A percentile compares a stretch with the other conserved stretches of the same genome.
Conservation (phyloP, 768 basidiomycete species). For the Sporobolomyces pararoseus region DNA sequence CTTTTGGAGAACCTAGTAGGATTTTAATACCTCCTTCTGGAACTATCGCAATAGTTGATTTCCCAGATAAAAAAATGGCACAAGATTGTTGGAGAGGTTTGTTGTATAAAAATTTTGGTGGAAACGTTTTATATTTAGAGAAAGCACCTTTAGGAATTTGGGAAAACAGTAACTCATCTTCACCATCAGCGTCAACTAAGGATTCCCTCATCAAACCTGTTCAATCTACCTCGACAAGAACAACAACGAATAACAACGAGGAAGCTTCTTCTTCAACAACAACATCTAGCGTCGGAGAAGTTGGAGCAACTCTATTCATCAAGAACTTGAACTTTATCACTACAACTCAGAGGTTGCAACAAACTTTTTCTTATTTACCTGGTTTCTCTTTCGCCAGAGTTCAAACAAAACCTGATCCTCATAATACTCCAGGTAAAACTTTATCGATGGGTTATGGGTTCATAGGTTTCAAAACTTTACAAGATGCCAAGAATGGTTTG, state of each 20-base stretch:
- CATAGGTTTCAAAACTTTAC: conserved; percentile 74
- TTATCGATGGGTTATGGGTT: conserved; percentile 97
- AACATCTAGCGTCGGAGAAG: conserved; percentile 45
- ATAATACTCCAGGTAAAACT: conserved; percentile 60
- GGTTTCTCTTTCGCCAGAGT: conserved; percentile 78
- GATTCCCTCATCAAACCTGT: too few relatives aligned
- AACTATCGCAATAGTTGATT: conserved; percentile 88
- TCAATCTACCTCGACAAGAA: too few relatives aligned
- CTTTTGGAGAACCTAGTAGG: conserved; percentile 65
- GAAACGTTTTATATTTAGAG: conserved; percentile 86
- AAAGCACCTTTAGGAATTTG: conserved; percentile 86
- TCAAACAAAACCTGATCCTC: conserved; percentile 85
- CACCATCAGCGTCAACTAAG: too few relatives aligned
- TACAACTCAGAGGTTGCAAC: conserved; percentile 65
- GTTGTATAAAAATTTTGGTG: conserved; percentile 81
- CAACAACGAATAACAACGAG: too few relatives aligned
- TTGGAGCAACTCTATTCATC: conserved; percentile 81
- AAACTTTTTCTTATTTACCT: conserved; percentile 69
- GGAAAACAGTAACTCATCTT: conserved; percentile 48
- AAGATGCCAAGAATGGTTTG: conserved; percentile 70
- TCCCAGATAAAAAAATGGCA: conserved; percentile 67
- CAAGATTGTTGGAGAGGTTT: conserved; percentile 71
- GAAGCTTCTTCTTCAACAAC: too few relatives aligned
- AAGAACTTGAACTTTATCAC: conserved; percentile 97
- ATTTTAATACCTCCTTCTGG: conserved; percentile 86